Conservation (phyloP, 768 basidiomycete species). For the Suillus bovinus region DNA sequence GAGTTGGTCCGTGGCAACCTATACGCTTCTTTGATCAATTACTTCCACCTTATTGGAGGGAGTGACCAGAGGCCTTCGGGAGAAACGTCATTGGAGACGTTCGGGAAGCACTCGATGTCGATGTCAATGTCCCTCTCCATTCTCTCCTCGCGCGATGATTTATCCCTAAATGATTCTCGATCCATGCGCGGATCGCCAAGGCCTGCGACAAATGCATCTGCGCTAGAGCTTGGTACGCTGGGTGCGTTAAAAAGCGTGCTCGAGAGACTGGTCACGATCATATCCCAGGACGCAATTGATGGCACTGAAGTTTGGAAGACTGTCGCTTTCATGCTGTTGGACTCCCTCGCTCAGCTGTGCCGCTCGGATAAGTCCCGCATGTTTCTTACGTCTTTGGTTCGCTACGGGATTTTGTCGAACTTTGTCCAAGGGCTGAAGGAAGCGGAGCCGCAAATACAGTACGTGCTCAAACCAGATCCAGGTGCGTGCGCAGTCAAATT, state of each 20-base stretch:
- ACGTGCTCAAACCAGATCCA: slow-evolving; percentile 85
- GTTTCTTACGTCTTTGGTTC: slow-evolving; percentile 57
- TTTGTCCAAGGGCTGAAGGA: slow-evolving; percentile 88
- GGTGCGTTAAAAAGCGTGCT: slow-evolving; percentile 63
- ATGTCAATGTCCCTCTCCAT: slow-evolving; percentile 39
- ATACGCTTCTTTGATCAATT: slow-evolving; percentile 91
- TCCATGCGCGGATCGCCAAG: slow-evolving; percentile 24
- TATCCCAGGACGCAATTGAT: slow-evolving; percentile 91
- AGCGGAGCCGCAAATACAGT: slow-evolving; percentile 69
- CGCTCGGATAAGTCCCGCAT: slow-evolving; percentile 66
- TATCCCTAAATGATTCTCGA: slow-evolving; percentile 39
- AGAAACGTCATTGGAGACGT: slow-evolving; percentile 19
- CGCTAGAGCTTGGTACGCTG: slow-evolving; percentile 64
- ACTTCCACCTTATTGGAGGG: slow-evolving; percentile 63
- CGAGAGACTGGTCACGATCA: slow-evolving; percentile 69
- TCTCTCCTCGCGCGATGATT: slow-evolving; percentile 40
- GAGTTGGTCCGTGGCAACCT: slow-evolving; percentile 92
- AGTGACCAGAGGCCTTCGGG: slow-evolving; percentile 18
- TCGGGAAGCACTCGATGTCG: slow-evolving; percentile 28
- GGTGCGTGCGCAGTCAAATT: slow-evolving; percentile 48
- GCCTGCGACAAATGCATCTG: slow-evolving; percentile 24
- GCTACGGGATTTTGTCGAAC: slow-evolving; percentile 76
- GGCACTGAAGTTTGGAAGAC: slow-evolving; percentile 98
- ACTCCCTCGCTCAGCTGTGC: slow-evolving; percentile 75
- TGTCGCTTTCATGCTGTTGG: slow-evolving; percentile 88